A percentile compares a stretch with the other conserved stretches of the same genome.
These are phyloP conservation scores for Ganoderma leucocontextum DNA, from an alignment of 1,284 basidiomycete genomes.

Conservation along the genomic window DNA sequence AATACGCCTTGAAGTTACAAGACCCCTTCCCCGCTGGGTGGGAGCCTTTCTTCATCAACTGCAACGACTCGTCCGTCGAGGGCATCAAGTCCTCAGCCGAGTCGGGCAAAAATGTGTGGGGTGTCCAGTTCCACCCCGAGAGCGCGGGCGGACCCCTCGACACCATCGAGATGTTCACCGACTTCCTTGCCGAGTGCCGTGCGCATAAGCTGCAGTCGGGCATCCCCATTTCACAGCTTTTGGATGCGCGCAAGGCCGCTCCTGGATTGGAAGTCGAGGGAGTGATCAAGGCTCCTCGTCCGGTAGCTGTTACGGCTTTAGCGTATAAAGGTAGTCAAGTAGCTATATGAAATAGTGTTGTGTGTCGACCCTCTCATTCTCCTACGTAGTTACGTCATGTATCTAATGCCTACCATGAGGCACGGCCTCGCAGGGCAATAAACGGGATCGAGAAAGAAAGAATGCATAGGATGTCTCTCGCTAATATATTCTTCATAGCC, in stretches of 20 bases:
- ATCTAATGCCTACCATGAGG: too few species aligned
- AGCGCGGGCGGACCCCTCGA: slow-evolving; percentile 92
- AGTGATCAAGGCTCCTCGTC: slow-evolving; percentile 31
- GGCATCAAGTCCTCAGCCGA: slow-evolving; percentile 92
- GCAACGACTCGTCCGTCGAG: slow-evolving; percentile 97
- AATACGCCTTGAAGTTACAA: slow-evolving; percentile 92
- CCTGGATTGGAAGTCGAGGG: slow-evolving; percentile 26
- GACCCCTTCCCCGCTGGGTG: slow-evolving; percentile 95
- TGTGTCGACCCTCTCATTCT: too few species aligned
- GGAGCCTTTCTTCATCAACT: slow-evolving; percentile 99
- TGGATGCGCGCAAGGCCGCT: slow-evolving; percentile 38
- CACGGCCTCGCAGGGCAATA: too few species aligned
- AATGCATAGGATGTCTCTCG: neutral
- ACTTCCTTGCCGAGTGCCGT: slow-evolving; percentile 86
- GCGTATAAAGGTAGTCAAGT: neutral
- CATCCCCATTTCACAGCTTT: slow-evolving; percentile 32
- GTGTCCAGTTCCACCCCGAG: slow-evolving; percentile 97
- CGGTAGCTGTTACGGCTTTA: slow-evolving; percentile 42
- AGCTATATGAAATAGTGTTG: neutral
- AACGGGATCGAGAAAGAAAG: too few species aligned
- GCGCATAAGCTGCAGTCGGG: slow-evolving; percentile 53
- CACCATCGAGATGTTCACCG: slow-evolving; percentile 96
- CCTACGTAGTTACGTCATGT: too few species aligned
- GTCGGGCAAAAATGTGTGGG: slow-evolving; percentile 92
- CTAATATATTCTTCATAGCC: neutral